These are phyloP conservation scores for Haplosporangium sp. DNA, from an alignment of 371 early-diverging fungal species.

Conservation along the genomic window DNA sequence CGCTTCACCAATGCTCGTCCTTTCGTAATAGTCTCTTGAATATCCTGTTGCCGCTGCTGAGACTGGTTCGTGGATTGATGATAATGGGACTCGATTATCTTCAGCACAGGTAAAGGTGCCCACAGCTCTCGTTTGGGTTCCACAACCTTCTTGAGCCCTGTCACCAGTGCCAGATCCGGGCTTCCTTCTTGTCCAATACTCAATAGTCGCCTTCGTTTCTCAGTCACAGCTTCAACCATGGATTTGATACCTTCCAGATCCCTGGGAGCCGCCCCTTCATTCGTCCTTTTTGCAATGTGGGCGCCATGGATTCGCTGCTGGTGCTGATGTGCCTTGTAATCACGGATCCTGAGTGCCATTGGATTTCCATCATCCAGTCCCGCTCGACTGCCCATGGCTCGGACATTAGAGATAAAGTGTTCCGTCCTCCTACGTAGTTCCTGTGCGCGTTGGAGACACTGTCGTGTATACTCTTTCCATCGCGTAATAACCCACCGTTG, in stretches of 20 bases:
- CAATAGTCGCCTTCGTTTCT: conserved; percentile 38
- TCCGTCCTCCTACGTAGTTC: conserved; percentile 38
- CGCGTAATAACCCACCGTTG: conserved; percentile 15
- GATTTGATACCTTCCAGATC: conserved; percentile 18
- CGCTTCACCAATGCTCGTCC: conserved; percentile 16
- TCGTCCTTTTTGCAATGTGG: not conserved
- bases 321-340: conserved; percentile 19
- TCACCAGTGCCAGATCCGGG: conserved; percentile 32
- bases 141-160: conserved; percentile 26
- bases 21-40: not conserved
- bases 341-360: conserved; percentile 16
- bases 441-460: conserved; percentile 24
- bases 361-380: conserved; percentile 23
- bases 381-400: conserved; percentile 43
- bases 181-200: conserved; percentile 39
- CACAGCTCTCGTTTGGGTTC: conserved; percentile 43
- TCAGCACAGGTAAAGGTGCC: conserved; percentile 34
- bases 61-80: not conserved
- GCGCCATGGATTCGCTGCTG: conserved; percentile 4
- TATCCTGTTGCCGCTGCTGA: not conserved
- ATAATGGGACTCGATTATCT: conserved; percentile 24
- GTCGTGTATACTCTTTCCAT: conserved; percentile 26
- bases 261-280: not conserved
- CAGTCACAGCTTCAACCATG: conserved; percentile 20
- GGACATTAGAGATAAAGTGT: conserved; percentile 35